A percentile compares a stretch with the other conserved stretches of the same genome.
These are phyloP conservation scores for Chimonanthus praecox DNA, from an alignment of 164 flowering plant species.

Conservation along the genomic window DNA sequence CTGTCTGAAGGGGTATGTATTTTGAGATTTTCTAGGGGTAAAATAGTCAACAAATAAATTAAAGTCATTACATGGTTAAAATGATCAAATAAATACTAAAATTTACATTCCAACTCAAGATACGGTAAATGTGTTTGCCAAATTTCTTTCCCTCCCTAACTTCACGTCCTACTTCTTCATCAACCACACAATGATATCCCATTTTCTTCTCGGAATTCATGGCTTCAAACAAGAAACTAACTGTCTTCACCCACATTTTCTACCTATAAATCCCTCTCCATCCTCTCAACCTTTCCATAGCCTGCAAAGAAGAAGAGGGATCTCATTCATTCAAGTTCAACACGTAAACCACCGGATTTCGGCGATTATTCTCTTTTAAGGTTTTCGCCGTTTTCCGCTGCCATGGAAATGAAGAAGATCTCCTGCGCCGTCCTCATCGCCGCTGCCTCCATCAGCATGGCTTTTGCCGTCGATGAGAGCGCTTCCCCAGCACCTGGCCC, in stretches of 20 bases:
- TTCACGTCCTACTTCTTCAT: too few relatives aligned
- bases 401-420: conserved; percentile 16
- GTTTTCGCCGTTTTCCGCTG: not conserved
- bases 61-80: too few relatives aligned
- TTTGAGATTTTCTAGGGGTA: too few relatives aligned
- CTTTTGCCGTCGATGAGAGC: not conserved
- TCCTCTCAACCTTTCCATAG: not conserved
- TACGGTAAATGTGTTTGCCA: too few relatives aligned
- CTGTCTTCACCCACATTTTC: not conserved
- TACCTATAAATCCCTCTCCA: conserved; percentile 2
- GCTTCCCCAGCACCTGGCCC: conserved; percentile 1
- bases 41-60: too few relatives aligned
- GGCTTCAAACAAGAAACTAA: not conserved
- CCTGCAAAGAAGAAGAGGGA: not conserved
- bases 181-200: too few relatives aligned
- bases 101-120: too few relatives aligned
- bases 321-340: not conserved
- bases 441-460: conserved; percentile 9
- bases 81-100: too few relatives aligned
- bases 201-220: too few relatives aligned
- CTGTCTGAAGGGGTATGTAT: too few relatives aligned
- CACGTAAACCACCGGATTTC: not conserved
- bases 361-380: conserved; percentile 1
- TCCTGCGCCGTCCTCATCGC: conserved; percentile 10
- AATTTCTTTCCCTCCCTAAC: too few relatives aligned